A percentile compares a stretch with the other conserved stretches of the same genome.
These are phyloP conservation scores for Urtica urens DNA, from an alignment of 306 rosid species.

Conservation along the genomic window DNA sequence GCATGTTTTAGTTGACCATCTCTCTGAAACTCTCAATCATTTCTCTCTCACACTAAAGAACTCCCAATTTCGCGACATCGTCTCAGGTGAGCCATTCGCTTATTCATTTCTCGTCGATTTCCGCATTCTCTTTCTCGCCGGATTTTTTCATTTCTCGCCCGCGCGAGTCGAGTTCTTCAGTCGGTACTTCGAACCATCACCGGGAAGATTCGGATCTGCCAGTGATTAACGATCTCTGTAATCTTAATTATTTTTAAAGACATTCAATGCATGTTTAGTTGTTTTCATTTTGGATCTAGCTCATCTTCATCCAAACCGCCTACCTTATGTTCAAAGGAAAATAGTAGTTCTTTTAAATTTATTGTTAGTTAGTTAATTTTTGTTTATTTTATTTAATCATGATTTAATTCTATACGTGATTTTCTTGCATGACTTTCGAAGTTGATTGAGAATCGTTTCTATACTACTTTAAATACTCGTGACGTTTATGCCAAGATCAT, in stretches of 20 bases:
- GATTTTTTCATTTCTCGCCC: background rate
- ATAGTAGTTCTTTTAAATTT: background rate
- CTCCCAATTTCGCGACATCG: background rate
- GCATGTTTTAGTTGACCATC: background rate
- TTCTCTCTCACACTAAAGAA: background rate
- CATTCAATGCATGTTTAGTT: background rate
- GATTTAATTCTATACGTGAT: background rate
- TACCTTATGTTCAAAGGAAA: too few relatives aligned
- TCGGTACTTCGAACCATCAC: background rate
- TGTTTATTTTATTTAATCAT: background rate
- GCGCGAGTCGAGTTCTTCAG: too few relatives aligned
- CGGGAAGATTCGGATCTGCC: background rate
- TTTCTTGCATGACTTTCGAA: background rate
- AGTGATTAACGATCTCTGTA: background rate
- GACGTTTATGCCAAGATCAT: too few relatives aligned
- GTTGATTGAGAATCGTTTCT: too few relatives aligned
- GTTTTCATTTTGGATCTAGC: background rate
- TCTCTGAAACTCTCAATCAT: background rate
- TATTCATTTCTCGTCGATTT: slow-evolving; percentile 5
- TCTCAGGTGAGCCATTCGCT: background rate
- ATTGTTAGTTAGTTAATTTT: background rate
- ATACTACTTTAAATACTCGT: too few relatives aligned
- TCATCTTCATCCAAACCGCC: too few relatives aligned
- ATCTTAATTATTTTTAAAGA: background rate
- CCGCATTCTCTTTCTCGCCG: slow-evolving; percentile 1